Conservation (phyloP, 192 early-diverging fungal species). For the Backusella morwellensis region DNA sequence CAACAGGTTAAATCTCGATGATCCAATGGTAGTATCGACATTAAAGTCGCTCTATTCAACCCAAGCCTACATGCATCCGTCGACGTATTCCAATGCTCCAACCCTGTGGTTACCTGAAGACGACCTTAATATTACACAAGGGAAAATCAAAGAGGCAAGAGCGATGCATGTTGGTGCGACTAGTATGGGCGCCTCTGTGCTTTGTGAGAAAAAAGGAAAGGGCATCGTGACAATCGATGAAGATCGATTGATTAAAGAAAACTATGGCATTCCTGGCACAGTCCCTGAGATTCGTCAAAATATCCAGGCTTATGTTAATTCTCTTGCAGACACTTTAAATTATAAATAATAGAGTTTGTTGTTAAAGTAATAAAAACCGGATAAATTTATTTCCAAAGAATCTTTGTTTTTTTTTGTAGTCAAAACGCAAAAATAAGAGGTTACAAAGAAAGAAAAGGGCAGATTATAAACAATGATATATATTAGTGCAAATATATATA, state of each 20-base stretch:
- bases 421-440: too few species aligned
- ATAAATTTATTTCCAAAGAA: background rate
- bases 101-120: constrained; percentile 53
- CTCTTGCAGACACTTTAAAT: background rate
- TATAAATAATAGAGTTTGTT: background rate
- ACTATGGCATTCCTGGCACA: constrained; percentile 25
- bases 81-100: constrained; percentile 31
- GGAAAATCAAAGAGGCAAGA: constrained; percentile 31
- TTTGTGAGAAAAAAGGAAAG: constrained; percentile 16
- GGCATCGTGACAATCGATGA: constrained; percentile 26
- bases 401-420: too few species aligned
- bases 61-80: constrained; percentile 45
- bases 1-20: background rate
- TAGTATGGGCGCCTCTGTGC: constrained; percentile 24
- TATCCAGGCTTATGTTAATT: background rate
- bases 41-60: constrained; percentile 17
- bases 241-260: constrained; percentile 7
- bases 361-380: background rate
- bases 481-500: background rate
- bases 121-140: constrained; percentile 35
- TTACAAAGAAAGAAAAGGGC: background rate
- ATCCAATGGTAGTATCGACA: background rate
- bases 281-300: background rate
- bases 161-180: constrained; percentile 30
- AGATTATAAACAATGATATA: constrained; percentile 10